Evolutionary conservation across 306 rosid genomes (phyloP).

Genomic region (Acacia melanoxylon): DNA sequence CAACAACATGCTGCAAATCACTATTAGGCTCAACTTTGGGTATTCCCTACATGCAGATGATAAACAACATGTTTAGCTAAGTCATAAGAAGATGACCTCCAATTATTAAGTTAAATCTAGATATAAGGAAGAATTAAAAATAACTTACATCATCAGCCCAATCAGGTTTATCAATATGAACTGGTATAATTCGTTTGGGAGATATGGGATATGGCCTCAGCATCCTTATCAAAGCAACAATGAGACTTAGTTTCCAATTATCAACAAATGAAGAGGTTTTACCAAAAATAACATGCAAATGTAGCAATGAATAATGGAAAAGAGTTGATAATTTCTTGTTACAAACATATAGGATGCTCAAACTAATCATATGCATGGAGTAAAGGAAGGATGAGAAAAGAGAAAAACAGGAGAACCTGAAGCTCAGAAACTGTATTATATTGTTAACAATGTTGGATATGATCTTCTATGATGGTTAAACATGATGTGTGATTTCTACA

Average conservation of each 20-base stretch:
- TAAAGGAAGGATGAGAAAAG: not conserved
- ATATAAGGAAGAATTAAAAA: constrained; percentile 14
- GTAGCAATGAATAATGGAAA: not conserved
- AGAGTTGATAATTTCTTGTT: not conserved
- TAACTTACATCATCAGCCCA: constrained; percentile 91
- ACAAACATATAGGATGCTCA: not conserved
- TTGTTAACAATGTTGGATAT: not conserved
- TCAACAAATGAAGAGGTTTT: not conserved
- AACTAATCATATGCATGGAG: not conserved
- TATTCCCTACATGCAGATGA: constrained; percentile 59
- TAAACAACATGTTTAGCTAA: constrained; percentile 22
- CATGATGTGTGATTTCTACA: constrained; percentile 6
- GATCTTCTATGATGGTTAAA: constrained; percentile 1
- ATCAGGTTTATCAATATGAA: constrained; percentile 73
- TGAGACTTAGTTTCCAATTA: constrained; percentile 21
- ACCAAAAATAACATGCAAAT: not conserved
- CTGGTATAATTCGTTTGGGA: constrained; percentile 56
- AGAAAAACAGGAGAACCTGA: not conserved
- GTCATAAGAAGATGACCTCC: constrained; percentile 20
- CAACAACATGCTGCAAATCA: constrained; percentile 72
- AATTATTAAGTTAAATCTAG: constrained; percentile 15
- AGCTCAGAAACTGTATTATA: constrained; percentile 16
- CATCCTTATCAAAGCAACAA: constrained; percentile 48
- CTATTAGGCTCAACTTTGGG: constrained; percentile 87
- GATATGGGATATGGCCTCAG: constrained; percentile 90